Percentiles rank a stretch among this genome's conserved stretches.
Evolutionary conservation across 164 flowering plant genomes (phyloP).

Genomic region (Chimonanthus praecox): DNA sequence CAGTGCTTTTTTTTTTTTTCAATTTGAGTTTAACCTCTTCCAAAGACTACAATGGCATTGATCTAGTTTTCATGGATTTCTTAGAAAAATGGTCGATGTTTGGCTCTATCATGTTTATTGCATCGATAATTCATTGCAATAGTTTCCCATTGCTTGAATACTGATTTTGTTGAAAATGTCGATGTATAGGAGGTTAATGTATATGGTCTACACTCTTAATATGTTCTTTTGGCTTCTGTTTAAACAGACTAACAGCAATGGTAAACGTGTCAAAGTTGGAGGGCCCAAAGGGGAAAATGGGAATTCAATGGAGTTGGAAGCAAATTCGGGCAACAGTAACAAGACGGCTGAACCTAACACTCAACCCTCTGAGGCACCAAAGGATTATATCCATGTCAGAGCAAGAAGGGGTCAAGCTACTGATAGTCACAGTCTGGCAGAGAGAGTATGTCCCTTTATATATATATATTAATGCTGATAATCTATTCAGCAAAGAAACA

Average conservation of each 20-base stretch:
- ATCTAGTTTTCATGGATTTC: too few species aligned
- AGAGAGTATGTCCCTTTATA: constrained; percentile 67
- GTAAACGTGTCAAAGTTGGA: constrained; percentile 42
- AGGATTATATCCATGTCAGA: constrained; percentile 87
- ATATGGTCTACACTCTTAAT: neutral
- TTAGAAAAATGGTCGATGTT: too few species aligned
- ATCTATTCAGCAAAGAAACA: too few species aligned
- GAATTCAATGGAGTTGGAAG: constrained; percentile 52
- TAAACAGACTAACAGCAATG: constrained; percentile 40
- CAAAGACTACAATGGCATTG: too few species aligned
- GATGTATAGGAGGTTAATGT: neutral
- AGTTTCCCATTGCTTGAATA: too few species aligned
- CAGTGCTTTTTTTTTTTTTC: too few species aligned
- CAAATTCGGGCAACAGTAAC: constrained; percentile 40
- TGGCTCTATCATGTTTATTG: too few species aligned
- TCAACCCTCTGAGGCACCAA: constrained; percentile 63
- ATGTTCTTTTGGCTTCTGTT: neutral
- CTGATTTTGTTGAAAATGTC: neutral
- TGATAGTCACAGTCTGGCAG: constrained; percentile 97
- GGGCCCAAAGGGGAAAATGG: constrained; percentile 43
- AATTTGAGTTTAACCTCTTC: too few species aligned
- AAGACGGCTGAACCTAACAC: constrained; percentile 40
- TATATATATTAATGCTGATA: too few species aligned
- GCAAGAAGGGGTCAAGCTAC: constrained; percentile 99
- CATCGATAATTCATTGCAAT: too few species aligned